Evolutionary conservation across 2,329 filamentous ascomycete genomes (phyloP), one percentile per base, ranked within the genome.

Genomic region (Ascochyta koolunga): DNA sequence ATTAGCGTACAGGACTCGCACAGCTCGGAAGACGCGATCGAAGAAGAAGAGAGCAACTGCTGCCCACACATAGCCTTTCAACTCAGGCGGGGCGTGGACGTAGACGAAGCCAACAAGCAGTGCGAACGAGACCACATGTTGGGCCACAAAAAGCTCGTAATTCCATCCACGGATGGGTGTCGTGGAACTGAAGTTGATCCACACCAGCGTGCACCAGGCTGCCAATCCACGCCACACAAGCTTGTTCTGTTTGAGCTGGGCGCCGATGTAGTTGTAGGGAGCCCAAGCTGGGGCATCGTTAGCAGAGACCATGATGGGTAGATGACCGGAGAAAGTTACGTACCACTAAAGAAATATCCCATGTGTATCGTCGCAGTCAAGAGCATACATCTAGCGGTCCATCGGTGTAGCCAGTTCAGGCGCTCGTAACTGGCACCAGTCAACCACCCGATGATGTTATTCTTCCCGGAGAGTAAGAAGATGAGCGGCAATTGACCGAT

Each of bases 391-490:
- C 88, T 82, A 3, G 85, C 86, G 9, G 87, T 83, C 88, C 88
- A 91, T 56, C 88, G 82, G 65, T 91, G 88, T 46, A 90, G 73
- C 88, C 88, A 90, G 69, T 89, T 90, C 53, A 90, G 76, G 8
- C 86, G 81, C 73, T 90, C 88, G 65, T 90, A 85, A 56, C 86
- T 86, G 9, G 82, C 80, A 10, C 87, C 88, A 4, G 82, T 79
- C 21, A 90, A 73, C 47, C 80, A 77, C 1, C 84, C 86, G n/a
- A 90, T 74, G 18, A 85, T 75, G 59, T 84, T 86, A 52, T 80
- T 79, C 68, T 83, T 83, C 9, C 81, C 81, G 1, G 82, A 77
- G 31, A 85, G 76, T 10, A 85, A 71, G 59, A 84, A 81, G 45
- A 85, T 75, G n/a, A 85, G 67, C 1, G 83, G 83, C 3, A 85